These are phyloP conservation scores for Prinsepia uniflora DNA, from an alignment of 306 rosid species.

Conservation along the genomic window DNA sequence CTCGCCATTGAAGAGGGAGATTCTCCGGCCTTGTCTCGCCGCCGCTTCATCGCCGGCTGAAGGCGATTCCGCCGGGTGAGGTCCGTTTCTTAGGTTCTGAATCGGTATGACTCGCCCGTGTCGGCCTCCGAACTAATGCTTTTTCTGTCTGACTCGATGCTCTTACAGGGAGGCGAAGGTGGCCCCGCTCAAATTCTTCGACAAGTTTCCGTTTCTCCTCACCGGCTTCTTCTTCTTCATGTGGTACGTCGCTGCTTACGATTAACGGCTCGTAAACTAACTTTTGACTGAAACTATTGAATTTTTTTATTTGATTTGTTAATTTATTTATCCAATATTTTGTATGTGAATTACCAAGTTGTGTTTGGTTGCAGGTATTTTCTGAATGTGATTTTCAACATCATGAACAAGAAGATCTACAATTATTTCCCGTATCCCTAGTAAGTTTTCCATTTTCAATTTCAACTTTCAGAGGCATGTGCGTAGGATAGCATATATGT, in stretches of 20 bases:
- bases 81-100: constrained; percentile 90
- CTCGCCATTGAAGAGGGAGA: constrained; percentile 43
- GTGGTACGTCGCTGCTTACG: constrained; percentile 30
- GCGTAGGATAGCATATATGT: not conserved
- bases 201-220: constrained; percentile 37
- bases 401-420: constrained; percentile 51
- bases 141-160: constrained; percentile 23
- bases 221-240: constrained; percentile 60
- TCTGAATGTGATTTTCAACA: constrained; percentile 56
- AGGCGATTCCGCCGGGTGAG: constrained; percentile 99
- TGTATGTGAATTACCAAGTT: not conserved
- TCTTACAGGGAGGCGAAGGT: constrained; percentile 58
- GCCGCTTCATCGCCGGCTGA: constrained; percentile 76
- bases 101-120: constrained; percentile 34
- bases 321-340: not conserved
- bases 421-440: constrained; percentile 57
- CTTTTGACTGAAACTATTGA: not conserved
- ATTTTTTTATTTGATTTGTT: not conserved
- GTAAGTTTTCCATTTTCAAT: constrained; percentile 16
- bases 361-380: constrained; percentile 38
- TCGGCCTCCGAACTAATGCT: constrained; percentile 33
- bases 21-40: constrained; percentile 47
- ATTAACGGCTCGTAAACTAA: not conserved
- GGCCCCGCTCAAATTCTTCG: constrained; percentile 61
- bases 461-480: not conserved